phyloP scores from a whole-genome alignment of 2,329 filamentous ascomycete genomes.

The Neofusicoccum sp. region DNA sequence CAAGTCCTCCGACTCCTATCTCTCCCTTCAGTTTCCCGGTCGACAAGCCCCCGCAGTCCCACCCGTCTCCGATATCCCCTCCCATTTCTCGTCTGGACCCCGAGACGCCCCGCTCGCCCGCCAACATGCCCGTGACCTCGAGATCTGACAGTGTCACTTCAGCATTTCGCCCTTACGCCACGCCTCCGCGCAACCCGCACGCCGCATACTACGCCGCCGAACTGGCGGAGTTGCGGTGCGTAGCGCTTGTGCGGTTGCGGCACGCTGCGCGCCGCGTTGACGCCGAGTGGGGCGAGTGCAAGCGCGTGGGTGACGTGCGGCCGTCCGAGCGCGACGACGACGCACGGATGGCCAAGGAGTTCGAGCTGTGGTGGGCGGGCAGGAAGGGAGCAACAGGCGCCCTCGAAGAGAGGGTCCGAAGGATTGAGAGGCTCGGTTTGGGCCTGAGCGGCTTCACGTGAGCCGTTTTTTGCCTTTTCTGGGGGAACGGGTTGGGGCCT shows the following conservation, averaged over 20 bases:
- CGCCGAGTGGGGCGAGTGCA: constrained; percentile 31
- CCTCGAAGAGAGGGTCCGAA: constrained; percentile 2
- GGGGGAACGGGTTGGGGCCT: background rate
- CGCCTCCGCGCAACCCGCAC: constrained; percentile 34
- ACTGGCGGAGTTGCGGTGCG: constrained; percentile 39
- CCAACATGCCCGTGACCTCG: constrained; percentile 25
- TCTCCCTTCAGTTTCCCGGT: constrained; percentile 28
- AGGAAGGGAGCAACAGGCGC: background rate
- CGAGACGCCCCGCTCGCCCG: constrained; percentile 17
- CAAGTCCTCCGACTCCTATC: constrained; percentile 26
- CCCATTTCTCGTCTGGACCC: constrained; percentile 6
- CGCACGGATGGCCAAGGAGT: constrained; percentile 7
- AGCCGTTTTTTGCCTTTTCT: background rate
- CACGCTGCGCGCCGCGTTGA: constrained; percentile 38
- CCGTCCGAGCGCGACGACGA: constrained; percentile 9
- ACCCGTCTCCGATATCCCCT: background rate
- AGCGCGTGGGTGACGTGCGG: constrained; percentile 6
- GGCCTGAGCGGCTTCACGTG: constrained; percentile 1
- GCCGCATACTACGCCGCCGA: constrained; percentile 35
- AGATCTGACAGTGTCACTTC: background rate
- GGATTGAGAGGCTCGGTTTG: constrained; percentile 1
- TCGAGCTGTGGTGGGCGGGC: constrained; percentile 14
- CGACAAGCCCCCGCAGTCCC: background rate
- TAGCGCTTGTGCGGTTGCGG: constrained; percentile 44
- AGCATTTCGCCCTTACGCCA: constrained; percentile 26